Conservation (phyloP, 2,329 filamentous ascomycete species). For the Sporothrix schenckii region DNA sequence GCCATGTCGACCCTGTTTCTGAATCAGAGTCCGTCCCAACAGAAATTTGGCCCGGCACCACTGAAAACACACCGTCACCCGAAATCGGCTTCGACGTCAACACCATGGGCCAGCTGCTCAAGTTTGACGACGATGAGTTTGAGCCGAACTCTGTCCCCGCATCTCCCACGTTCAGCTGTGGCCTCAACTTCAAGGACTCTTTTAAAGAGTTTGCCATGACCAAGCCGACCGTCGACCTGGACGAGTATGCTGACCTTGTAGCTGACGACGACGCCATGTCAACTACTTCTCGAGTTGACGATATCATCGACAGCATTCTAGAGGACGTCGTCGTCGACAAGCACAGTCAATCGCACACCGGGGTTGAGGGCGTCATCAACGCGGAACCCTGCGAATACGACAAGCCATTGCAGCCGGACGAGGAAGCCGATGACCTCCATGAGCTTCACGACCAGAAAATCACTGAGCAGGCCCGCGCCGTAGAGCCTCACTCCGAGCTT, state of each 20-base stretch:
- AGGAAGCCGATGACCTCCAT: neutral
- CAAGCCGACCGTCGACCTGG: conserved; percentile 25
- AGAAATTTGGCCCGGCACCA: neutral
- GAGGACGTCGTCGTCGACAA: neutral
- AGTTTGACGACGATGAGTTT: conserved; percentile 9
- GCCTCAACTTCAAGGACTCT: conserved; percentile 19
- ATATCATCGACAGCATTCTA: neutral
- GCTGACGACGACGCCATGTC: neutral
- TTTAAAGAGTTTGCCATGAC: conserved; percentile 30
- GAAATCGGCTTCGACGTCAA: neutral
- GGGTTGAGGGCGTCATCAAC: no score
- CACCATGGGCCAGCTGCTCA: neutral
- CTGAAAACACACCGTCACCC: neutral
- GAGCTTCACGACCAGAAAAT: neutral
- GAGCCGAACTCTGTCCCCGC: neutral
- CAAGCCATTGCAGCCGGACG: neutral
- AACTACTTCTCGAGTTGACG: neutral
- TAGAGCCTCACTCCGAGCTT: neutral
- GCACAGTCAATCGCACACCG: neutral
- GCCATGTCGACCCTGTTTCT: neutral
- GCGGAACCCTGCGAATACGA: neutral
- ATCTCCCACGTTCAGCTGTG: neutral
- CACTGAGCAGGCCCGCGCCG: neutral
- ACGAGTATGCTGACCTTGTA: conserved; percentile 6
- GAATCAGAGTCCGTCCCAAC: conserved; percentile 23